Percentiles rank a stretch among this genome's conserved stretches.
phyloP scores from a whole-genome alignment of 2,329 filamentous ascomycete genomes.

The Diaporthe sp. region DNA sequence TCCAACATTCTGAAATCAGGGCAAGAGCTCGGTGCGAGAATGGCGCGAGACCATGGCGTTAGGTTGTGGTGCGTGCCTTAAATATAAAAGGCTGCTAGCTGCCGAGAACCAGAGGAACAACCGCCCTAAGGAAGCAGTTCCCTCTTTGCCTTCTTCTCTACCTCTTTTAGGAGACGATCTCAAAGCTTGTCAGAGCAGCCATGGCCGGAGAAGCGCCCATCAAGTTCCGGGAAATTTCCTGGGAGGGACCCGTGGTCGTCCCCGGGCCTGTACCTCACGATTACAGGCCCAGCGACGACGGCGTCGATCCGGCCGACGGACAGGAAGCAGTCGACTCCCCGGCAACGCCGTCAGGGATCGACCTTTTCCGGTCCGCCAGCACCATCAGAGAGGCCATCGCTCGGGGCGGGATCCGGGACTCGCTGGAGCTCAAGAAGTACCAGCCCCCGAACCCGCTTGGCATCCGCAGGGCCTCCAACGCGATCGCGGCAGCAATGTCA shows the following conservation, averaged over 20 bases:
- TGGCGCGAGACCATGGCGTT: neutral
- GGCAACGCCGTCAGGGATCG: neutral
- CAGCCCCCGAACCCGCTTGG: neutral
- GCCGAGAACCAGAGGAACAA: neutral
- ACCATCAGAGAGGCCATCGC: neutral
- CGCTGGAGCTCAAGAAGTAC: neutral
- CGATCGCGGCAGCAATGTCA: neutral
- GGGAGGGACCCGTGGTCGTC: neutral
- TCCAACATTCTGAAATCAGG: neutral
- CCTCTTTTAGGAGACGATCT: neutral
- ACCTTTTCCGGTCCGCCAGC: neutral
- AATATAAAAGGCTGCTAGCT: neutral
- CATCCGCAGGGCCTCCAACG: neutral
- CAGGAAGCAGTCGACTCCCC: neutral
- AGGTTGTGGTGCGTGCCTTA: neutral
- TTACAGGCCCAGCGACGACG: too few relatives aligned
- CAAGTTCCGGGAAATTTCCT: too few relatives aligned
- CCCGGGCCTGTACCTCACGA: neutral
- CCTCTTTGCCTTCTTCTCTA: neutral
- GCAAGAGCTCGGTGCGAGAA: neutral
- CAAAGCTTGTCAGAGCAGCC: neutral
- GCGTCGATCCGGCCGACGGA: neutral
- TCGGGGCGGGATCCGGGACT: neutral
- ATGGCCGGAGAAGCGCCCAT: neutral
- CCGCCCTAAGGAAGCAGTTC: neutral